A percentile compares a stretch with the other conserved stretches of the same genome.
Evolutionary conservation across 2,329 filamentous ascomycete species (phyloP).

Genomic region (Claviceps quebecensis): DNA sequence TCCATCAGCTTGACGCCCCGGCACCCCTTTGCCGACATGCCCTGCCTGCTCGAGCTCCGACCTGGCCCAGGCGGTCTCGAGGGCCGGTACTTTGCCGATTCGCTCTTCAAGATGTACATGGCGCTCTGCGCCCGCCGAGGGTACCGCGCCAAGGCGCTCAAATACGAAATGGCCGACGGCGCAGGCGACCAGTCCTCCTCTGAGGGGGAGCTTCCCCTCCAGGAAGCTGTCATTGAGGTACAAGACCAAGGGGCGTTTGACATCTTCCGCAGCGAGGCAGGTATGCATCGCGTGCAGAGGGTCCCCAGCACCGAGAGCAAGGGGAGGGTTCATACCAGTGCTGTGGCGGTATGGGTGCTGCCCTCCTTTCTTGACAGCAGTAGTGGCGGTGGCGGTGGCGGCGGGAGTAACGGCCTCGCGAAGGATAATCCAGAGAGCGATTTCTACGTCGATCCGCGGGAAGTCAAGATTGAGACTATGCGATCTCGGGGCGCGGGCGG

Average conservation of each 20-base stretch:
- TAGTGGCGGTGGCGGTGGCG: constrained; percentile 7
- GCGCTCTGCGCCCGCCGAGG: constrained; percentile 58
- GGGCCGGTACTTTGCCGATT: constrained; percentile 77
- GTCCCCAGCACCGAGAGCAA: constrained; percentile 84
- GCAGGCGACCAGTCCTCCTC: constrained; percentile 36
- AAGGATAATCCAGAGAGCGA: constrained; percentile 79
- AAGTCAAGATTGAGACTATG: constrained; percentile 82
- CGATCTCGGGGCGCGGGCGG: constrained; percentile 81
- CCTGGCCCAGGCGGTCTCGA: constrained; percentile 88
- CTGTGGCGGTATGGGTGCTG: constrained; percentile 82
- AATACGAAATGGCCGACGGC: constrained; percentile 65
- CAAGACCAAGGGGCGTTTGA: constrained; percentile 67
- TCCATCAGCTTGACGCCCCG: constrained; percentile 69
- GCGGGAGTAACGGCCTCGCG: constrained; percentile 27
- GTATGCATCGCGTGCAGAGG: constrained; percentile 89
- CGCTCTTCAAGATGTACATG: constrained; percentile 83
- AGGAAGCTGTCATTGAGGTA: constrained; percentile 81
- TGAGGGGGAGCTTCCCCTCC: constrained; percentile 53
- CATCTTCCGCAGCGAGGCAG: constrained; percentile 70
- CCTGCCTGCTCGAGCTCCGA: constrained; percentile 81
- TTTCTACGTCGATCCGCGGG: constrained; percentile 75
- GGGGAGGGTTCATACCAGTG: constrained; percentile 85
- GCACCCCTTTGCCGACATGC: constrained; percentile 80
- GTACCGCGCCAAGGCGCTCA: constrained; percentile 54
- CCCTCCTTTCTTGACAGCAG: constrained; percentile 58